Percentiles rank a stretch among this genome's conserved stretches.
These are phyloP conservation scores for Phytophthora crassamura DNA, from an alignment of 352 stramenopile species.

Conservation along the genomic window DNA sequence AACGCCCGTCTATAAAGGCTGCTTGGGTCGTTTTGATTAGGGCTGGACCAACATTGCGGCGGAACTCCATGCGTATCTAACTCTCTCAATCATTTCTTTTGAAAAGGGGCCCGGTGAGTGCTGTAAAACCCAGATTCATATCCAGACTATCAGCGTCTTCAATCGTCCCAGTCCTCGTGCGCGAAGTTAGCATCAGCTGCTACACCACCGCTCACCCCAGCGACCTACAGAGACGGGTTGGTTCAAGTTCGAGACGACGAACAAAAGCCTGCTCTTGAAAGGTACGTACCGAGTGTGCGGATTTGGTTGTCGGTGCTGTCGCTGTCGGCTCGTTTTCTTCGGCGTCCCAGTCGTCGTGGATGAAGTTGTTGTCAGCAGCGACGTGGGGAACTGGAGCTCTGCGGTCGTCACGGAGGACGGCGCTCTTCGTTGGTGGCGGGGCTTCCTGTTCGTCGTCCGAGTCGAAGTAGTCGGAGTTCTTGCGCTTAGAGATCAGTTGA, in stretches of 20 bases:
- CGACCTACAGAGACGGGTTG: constrained; percentile 12
- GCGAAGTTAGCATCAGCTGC: constrained; percentile 72
- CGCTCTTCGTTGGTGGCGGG: constrained; percentile 18
- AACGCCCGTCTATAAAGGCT: constrained; percentile 57
- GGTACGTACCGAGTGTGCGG: constrained; percentile 44
- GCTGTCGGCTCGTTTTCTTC: constrained; percentile 40
- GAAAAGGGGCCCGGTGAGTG: not conserved
- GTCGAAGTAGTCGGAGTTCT: constrained; percentile 66
- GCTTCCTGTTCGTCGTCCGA: constrained; percentile 50
- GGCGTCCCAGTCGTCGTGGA: constrained; percentile 78
- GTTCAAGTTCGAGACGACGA: not conserved
- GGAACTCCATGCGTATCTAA: constrained; percentile 4
- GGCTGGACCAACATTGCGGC: not conserved
- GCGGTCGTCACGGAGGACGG: not conserved
- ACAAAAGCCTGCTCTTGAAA: not conserved
- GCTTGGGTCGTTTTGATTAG: not conserved
- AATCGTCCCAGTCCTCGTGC: constrained; percentile 74
- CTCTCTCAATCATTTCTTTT: constrained; percentile 18
- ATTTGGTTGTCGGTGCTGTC: constrained; percentile 14
- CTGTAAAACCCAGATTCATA: constrained; percentile 1
- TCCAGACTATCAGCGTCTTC: not conserved
- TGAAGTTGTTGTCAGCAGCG: constrained; percentile 77
- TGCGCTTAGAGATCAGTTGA: constrained; percentile 13
- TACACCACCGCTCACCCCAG: constrained; percentile 44
- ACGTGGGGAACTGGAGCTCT: constrained; percentile 32